Evolutionary conservation across 2,329 filamentous ascomycete species (phyloP), one percentile per base, ranked within the genome.

Genomic region (Simplicillium aogashimaense): DNA sequence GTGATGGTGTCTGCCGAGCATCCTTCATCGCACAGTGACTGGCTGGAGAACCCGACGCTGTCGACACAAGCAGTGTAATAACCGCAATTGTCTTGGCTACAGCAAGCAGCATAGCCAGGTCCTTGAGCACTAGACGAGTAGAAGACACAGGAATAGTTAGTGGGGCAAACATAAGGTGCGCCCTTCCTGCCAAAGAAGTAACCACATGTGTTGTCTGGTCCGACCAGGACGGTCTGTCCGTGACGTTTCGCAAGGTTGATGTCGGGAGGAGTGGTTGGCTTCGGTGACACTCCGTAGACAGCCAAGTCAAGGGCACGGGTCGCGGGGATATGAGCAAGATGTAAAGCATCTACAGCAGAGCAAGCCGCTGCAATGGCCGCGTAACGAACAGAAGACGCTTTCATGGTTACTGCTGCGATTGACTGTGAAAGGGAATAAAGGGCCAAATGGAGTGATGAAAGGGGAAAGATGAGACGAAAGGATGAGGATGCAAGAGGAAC

Each of bases 131-230:
- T 44, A 4, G 59, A 46, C 1, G 61, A 60, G 36, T 66, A 53
- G 38, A 72, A 58, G 29, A 64, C 61, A 38, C 69, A 73, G 9
- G 20, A 25, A 25, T 25, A 25, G 20, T 25, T 35, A 14, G 37
- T 45, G 12, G 49, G 50, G 45, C 69, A 73, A 11, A 56, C 63
- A 46, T 62, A 69, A 4, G 56, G 56, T 2, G 58, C 61, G 15
- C 55, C 66, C 11, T 57, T 40, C 20, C 54, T 56, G 28, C 63
- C 70, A 25, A 57, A 59, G 31, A 74, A 52, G 49, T 60, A 74
- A 45, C 70, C 71, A 43, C 71, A 74, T 0, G 66, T 71, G 44
- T 69, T 69, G 48, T 72, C 68, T 2, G 66, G 64, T 10, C 61
- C 70, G 40, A 67, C 50, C n/a, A 70, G 56, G 20, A 66, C 58